phyloP scores from a whole-genome alignment of 169 alveolate genomes.

The Plasmodium gaboni region DNA sequence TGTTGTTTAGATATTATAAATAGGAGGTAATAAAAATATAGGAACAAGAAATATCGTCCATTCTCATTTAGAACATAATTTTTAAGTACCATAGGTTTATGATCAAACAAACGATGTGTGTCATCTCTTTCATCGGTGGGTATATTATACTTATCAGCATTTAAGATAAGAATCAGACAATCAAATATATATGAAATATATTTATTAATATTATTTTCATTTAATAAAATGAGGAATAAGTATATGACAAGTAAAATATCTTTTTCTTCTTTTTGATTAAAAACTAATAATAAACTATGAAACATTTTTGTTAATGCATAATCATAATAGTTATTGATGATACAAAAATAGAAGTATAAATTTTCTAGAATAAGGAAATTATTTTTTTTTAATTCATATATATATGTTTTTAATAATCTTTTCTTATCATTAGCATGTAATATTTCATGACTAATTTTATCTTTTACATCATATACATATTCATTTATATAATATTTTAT shows the following conservation, averaged over 20 bases:
- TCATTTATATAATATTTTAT: constrained; percentile 23
- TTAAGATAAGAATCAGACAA: constrained; percentile 18
- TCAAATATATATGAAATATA: constrained; percentile 25
- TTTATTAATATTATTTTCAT: constrained; percentile 29
- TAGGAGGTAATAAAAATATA: constrained; percentile 29
- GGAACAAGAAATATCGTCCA: constrained; percentile 34
- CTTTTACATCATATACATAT: constrained; percentile 31
- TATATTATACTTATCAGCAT: constrained; percentile 24
- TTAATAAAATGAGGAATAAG: constrained; percentile 14
- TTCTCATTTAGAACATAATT: constrained; percentile 20
- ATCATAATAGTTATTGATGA: constrained; percentile 21
- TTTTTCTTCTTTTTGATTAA: constrained; percentile 42
- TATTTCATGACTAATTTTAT: constrained; percentile 35
- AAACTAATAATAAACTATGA: constrained; percentile 35
- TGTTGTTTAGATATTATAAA: constrained; percentile 14
- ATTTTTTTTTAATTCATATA: constrained; percentile 37
- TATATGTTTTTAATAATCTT: constrained; percentile 38
- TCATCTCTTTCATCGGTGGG: constrained; percentile 39
- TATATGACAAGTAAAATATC: constrained; percentile 24
- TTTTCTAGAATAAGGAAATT: constrained; percentile 40
- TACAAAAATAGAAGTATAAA: constrained; percentile 23
- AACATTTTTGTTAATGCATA: constrained; percentile 43
- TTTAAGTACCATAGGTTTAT: constrained; percentile 58
- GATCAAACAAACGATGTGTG: constrained; percentile 32
- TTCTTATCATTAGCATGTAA: constrained; percentile 24